Evolutionary conservation across 2,329 filamentous ascomycete species (phyloP).

Genomic region (Clarireedia homoeocarpa): DNA sequence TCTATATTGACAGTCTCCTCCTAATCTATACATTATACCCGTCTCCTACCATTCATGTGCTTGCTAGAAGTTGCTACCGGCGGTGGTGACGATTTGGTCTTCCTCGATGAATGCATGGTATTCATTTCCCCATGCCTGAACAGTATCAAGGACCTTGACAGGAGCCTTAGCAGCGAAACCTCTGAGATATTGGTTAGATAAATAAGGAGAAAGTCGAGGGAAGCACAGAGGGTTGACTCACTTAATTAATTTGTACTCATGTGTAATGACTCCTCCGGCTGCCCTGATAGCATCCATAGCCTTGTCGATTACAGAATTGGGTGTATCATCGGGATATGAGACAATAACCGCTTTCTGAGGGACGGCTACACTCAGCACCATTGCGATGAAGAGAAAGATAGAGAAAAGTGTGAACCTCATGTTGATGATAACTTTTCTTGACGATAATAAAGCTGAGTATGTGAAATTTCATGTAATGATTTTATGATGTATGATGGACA

Average conservation of each 20-base stretch:
- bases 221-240: constrained; percentile 34
- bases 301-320: constrained; percentile 57
- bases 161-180: constrained; percentile 72
- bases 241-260: constrained; percentile 64
- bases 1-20: not conserved
- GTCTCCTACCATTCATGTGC: not conserved
- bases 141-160: constrained; percentile 56
- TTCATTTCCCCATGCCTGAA: constrained; percentile 53
- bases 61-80: not conserved
- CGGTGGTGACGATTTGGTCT: constrained; percentile 52
- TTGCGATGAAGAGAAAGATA: constrained; percentile 47
- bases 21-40: not conserved
- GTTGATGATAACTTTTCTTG: not conserved
- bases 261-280: constrained; percentile 70
- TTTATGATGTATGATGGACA: not conserved
- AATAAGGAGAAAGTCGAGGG: not conserved
- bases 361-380: constrained; percentile 49
- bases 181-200: constrained; percentile 35
- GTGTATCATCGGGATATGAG: constrained; percentile 61
- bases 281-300: constrained; percentile 64
- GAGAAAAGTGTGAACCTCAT: constrained; percentile 60
- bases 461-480: not conserved
- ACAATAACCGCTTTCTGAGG: constrained; percentile 68
- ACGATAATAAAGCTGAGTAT: not conserved
- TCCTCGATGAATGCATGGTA: constrained; percentile 67